Conservation (phyloP, 192 early-diverging fungal genomes). For the Coemansia sp. region DNA sequence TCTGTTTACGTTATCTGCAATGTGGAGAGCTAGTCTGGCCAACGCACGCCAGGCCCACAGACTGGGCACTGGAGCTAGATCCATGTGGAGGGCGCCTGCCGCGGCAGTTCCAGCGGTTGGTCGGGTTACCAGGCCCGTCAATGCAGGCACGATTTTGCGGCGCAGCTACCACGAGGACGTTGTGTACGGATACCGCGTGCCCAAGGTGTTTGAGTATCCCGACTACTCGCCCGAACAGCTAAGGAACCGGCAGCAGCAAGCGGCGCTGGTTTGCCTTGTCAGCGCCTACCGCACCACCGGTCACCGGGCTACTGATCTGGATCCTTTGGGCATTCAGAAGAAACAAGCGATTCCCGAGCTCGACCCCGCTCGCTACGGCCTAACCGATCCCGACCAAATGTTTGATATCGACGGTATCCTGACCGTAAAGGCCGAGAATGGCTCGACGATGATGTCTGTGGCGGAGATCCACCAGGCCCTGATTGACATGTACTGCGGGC, state of each 20-base stretch:
- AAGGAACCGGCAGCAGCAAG: conserved; percentile 76
- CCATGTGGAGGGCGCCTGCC: background rate
- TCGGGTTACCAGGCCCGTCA: background rate
- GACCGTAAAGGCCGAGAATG: conserved; percentile 55
- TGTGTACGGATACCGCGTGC: conserved; percentile 86
- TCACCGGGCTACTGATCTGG: conserved; percentile 79
- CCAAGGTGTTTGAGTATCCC: conserved; percentile 62
- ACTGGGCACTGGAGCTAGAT: background rate
- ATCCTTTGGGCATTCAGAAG: conserved; percentile 74
- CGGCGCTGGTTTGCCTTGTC: conserved; percentile 83
- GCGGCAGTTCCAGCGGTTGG: background rate
- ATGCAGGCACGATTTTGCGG: conserved; percentile 1
- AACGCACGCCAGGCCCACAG: conserved; percentile 6
- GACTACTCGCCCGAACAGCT: conserved; percentile 84
- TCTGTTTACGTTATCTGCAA: background rate
- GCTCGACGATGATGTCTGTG: conserved; percentile 58
- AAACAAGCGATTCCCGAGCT: conserved; percentile 63
- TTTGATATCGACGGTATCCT: conserved; percentile 78
- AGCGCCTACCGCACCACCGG: conserved; percentile 76
- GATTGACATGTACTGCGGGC: conserved; percentile 68
- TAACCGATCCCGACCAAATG: conserved; percentile 55
- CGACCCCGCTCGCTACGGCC: conserved; percentile 80
- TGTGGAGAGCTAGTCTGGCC: conserved; percentile 4
- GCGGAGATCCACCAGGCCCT: conserved; percentile 72
- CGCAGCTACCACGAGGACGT: conserved; percentile 73